phyloP scores from a whole-genome alignment of 805 yeast species.

The Kodamaea neixiangensis region DNA sequence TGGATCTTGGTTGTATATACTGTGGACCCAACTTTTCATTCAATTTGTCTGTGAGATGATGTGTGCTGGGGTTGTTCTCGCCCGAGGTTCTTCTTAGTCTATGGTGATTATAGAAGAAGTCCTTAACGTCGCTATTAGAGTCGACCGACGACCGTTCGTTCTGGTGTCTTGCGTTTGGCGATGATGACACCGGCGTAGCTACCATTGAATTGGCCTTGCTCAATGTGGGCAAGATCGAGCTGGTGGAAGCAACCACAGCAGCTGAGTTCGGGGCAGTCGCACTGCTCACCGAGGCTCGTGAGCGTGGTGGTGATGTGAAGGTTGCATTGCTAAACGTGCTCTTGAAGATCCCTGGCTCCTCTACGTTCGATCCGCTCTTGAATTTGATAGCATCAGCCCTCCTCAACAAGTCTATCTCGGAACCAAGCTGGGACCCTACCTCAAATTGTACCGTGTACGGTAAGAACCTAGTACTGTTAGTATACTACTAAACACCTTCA shows the following conservation, averaged over 20 bases:
- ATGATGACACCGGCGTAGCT: conserved; percentile 18
- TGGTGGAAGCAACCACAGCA: conserved; percentile 8
- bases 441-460: conserved; percentile 77
- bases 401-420: conserved; percentile 4
- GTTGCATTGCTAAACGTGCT: conserved; percentile 11
- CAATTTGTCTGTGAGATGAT: conserved; percentile 19
- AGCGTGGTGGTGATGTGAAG: neutral
- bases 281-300: neutral
- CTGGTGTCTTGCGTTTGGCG: conserved; percentile 14
- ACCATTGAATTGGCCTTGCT: conserved; percentile 36
- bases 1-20: conserved; percentile 48
- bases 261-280: neutral
- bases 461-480: conserved; percentile 48
- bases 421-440: conserved; percentile 22
- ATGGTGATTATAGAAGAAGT: conserved; percentile 45
- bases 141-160: conserved; percentile 16
- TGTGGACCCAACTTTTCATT: conserved; percentile 31
- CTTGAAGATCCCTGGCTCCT: conserved; percentile 11
- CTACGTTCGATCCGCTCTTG: conserved; percentile 7
- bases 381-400: conserved; percentile 11
- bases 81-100: conserved; percentile 11
- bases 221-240: conserved; percentile 36
- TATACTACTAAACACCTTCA: conserved; percentile 14
- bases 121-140: conserved; percentile 53
- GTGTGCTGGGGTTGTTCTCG: neutral